phyloP scores from a whole-genome alignment of 257 asterid species.

The Scutellaria barbata region DNA sequence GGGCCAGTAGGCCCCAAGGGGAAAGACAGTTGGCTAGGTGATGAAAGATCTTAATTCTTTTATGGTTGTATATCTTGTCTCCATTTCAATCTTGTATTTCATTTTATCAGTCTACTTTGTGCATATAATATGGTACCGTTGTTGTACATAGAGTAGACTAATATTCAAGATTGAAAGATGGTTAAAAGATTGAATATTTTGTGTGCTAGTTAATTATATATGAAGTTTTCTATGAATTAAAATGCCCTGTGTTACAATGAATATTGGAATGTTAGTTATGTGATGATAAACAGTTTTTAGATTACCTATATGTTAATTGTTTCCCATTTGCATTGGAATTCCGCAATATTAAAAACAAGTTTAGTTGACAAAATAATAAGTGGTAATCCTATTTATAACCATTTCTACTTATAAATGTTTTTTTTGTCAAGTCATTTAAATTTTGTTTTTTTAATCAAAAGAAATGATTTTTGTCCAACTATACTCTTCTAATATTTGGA shows the following conservation, averaged over 20 bases:
- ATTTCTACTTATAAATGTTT: too few species aligned
- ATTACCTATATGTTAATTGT: neutral
- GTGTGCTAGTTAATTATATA: too few species aligned
- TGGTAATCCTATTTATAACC: too few species aligned
- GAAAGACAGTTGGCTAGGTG: slow-evolving; percentile 81
- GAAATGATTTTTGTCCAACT: too few species aligned
- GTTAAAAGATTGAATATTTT: too few species aligned
- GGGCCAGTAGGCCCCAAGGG: slow-evolving; percentile 89
- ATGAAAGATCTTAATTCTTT: slow-evolving; percentile 54
- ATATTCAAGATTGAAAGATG: too few species aligned
- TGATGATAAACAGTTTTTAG: neutral
- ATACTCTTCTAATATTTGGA: too few species aligned
- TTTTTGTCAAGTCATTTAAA: too few species aligned
- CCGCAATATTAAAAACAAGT: neutral
- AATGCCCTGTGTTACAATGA: too few species aligned
- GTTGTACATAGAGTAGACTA: neutral
- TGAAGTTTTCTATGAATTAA: too few species aligned
- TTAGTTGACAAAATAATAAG: neutral
- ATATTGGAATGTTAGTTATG: neutral
- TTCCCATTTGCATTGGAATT: neutral
- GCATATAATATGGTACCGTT: neutral
- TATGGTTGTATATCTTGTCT: too few species aligned
- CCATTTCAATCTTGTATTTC: neutral
- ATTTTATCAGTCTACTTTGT: neutral
- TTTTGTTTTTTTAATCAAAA: too few species aligned